phyloP scores from a whole-genome alignment of 495 filamentous ascomycete genomes.

The Ramalina peruviana region DNA sequence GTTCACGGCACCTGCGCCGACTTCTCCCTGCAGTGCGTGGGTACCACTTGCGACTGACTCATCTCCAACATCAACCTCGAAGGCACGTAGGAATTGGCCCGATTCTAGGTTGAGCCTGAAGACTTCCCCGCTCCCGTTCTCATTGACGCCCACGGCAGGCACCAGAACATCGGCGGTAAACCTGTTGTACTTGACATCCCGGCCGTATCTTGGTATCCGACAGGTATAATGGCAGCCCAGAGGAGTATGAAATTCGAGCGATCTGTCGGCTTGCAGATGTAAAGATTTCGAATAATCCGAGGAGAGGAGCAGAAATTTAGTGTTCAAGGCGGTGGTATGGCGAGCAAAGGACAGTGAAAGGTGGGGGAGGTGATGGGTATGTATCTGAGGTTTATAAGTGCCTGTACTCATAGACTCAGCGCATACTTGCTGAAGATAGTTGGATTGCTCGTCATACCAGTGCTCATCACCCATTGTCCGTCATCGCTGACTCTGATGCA shows the following conservation, averaged over 20 bases:
- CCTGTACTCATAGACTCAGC: slow-evolving; percentile 25
- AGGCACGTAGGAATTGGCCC: slow-evolving; percentile 76
- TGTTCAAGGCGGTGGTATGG: slow-evolving; percentile 87
- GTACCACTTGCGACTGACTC: slow-evolving; percentile 48
- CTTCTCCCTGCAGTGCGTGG: slow-evolving; percentile 67
- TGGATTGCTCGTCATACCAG: slow-evolving; percentile 41
- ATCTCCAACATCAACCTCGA: slow-evolving; percentile 75
- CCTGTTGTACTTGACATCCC: slow-evolving; percentile 75
- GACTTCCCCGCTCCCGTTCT: slow-evolving; percentile 76
- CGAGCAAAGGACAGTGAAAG: slow-evolving; percentile 83
- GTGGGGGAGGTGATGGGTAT: slow-evolving; percentile 86
- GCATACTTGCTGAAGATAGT: not conserved
- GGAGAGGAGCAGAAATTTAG: slow-evolving; percentile 84
- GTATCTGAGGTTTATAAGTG: slow-evolving; percentile 92
- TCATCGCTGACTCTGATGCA: slow-evolving; percentile 88
- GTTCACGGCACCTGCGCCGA: slow-evolving; percentile 74
- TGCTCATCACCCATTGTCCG: slow-evolving; percentile 97
- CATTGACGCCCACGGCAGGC: slow-evolving; percentile 75
- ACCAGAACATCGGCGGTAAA: slow-evolving; percentile 78
- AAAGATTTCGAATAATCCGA: slow-evolving; percentile 89
- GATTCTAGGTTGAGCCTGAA: slow-evolving; percentile 83
- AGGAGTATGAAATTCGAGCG: slow-evolving; percentile 87
- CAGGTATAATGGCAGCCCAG: slow-evolving; percentile 76
- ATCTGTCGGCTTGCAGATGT: slow-evolving; percentile 83
- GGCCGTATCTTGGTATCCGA: slow-evolving; percentile 79